Evolutionary conservation across 2,329 filamentous ascomycete genomes (phyloP).

Genomic region (Neoascochyta sp.): DNA sequence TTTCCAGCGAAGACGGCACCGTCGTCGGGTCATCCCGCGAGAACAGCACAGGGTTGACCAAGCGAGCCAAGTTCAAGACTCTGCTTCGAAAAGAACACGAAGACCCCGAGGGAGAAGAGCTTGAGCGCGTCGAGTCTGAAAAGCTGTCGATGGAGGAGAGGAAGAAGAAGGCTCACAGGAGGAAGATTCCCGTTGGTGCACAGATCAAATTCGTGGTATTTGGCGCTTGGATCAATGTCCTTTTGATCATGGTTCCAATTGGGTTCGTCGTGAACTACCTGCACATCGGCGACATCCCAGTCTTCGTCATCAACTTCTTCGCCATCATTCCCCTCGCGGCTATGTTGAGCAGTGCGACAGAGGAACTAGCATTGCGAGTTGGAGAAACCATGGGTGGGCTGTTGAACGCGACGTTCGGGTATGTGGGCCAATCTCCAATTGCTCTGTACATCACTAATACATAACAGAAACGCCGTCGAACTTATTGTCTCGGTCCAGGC

Average conservation of each 20-base stretch:
- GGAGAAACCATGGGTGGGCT: conserved; percentile 86
- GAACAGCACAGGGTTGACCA: conserved; percentile 13
- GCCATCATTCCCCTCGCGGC: conserved; percentile 88
- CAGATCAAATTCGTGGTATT: conserved; percentile 73
- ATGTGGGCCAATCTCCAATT: conserved; percentile 28
- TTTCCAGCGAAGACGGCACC: conserved; percentile 24
- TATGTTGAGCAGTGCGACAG: conserved; percentile 82
- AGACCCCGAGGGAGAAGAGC: conserved; percentile 12
- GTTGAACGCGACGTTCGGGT: conserved; percentile 86
- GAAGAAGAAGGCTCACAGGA: conserved; percentile 29
- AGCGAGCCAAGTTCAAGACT: conserved; percentile 32
- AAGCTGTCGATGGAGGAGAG: conserved; percentile 29
- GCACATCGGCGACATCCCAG: conserved; percentile 27
- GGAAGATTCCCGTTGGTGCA: conserved; percentile 32
- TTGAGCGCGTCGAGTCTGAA: conserved; percentile 18
- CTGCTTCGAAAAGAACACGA: conserved; percentile 27
- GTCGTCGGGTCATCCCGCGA: conserved; percentile 11
- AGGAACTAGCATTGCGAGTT: conserved; percentile 74
- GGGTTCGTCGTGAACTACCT: conserved; percentile 71
- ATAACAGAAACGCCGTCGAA: conserved; percentile 71
- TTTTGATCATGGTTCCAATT: conserved; percentile 72
- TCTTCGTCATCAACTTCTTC: conserved; percentile 90
- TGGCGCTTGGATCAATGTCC: conserved; percentile 80
- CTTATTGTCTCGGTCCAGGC: conserved; percentile 87
- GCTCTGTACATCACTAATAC: conserved; percentile 20